These are phyloP conservation scores for Apiotrichum akiyoshidainum DNA, from an alignment of 1,284 basidiomycete genomes.

Conservation along the genomic window DNA sequence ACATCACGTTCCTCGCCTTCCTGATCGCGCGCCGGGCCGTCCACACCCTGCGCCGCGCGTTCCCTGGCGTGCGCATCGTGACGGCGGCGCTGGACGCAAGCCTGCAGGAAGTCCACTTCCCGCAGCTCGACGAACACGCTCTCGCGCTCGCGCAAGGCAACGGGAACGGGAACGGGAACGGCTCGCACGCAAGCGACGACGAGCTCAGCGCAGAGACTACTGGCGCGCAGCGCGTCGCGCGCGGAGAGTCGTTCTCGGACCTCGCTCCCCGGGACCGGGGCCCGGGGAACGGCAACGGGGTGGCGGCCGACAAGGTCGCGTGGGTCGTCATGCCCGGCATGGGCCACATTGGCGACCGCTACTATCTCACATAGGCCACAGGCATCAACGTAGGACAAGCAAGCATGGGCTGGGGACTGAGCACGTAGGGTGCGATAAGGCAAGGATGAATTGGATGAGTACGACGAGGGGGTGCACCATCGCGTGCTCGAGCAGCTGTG, in stretches of 20 bases:
- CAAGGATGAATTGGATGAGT: too few relatives aligned
- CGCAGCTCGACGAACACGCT: slow-evolving; percentile 4
- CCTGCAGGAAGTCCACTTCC: slow-evolving; percentile 43
- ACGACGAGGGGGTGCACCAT: too few relatives aligned
- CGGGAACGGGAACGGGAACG: background rate
- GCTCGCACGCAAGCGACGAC: slow-evolving; percentile 16
- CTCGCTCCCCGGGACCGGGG: too few relatives aligned
- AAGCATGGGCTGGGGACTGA: too few relatives aligned
- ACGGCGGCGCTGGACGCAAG: slow-evolving; percentile 70
- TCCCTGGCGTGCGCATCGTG: slow-evolving; percentile 75
- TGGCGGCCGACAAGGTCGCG: slow-evolving; percentile 34
- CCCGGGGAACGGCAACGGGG: too few relatives aligned
- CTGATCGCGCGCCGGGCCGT: slow-evolving; percentile 80
- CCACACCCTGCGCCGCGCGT: slow-evolving; percentile 71
- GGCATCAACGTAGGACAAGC: background rate
- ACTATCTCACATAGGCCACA: slow-evolving; percentile 12
- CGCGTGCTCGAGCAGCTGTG: too few relatives aligned
- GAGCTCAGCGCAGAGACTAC: slow-evolving; percentile 13
- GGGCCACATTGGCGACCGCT: slow-evolving; percentile 43
- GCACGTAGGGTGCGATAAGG: background rate
- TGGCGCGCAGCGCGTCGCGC: too few relatives aligned
- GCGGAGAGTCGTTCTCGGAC: too few relatives aligned
- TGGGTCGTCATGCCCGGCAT: slow-evolving; percentile 49
- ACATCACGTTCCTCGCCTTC: slow-evolving; percentile 83
- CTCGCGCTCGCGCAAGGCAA: too few relatives aligned